Base-by-base conservation (phyloP, 73 alveolate genomes). In the Paramecium tetraurelia region DNA sequence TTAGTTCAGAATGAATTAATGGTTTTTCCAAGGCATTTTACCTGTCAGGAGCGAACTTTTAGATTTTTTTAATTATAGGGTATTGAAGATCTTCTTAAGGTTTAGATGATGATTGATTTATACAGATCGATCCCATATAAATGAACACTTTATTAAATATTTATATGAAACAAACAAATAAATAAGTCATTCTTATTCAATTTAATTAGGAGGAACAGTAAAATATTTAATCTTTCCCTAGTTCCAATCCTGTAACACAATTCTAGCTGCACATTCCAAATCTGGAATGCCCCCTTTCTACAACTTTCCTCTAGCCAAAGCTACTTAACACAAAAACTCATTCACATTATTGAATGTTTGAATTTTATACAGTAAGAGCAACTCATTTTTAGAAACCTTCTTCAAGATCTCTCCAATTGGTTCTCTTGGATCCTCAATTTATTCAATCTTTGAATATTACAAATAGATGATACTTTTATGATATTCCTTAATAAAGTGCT, bases 281-380 rank as follows among this genome's bases (percentile, higher is more conserved):
- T 98, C 98, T 53, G 98, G 98, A 27, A 93, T 89, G 6, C 99
- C 99, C 11, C 99, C 99, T 89, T 97, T 97, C 77, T 96, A 85
- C 72, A 97, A 86, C 77, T 95, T 97, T 59, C 99, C 99, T 93
- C 96, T 92, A 87, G 93, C 96, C 85, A 96, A 95, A 36, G 99
- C 99, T 33, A 98, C 93, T 84, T 94, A 92, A 76, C 96, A 96
- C 48, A 97, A 92, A 68, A 98, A 97, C 93, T 97, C 98, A 85
- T 93, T 96, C 27, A 92, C 90, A 53, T 92, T 88, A 68, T 93
- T 86, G 71, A 95, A 96, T 9, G 95, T 92, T 68, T 93, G 97
- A 31, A 98, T 95, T 85, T 93, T 95, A 92, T 98, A 98, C 22
- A 88, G 92, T n/a, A 93, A 87, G 24, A 96, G 85, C 53, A 98